These are phyloP conservation scores for Melampsora americana DNA, from an alignment of 1,284 basidiomycete species.

Conservation along the genomic window DNA sequence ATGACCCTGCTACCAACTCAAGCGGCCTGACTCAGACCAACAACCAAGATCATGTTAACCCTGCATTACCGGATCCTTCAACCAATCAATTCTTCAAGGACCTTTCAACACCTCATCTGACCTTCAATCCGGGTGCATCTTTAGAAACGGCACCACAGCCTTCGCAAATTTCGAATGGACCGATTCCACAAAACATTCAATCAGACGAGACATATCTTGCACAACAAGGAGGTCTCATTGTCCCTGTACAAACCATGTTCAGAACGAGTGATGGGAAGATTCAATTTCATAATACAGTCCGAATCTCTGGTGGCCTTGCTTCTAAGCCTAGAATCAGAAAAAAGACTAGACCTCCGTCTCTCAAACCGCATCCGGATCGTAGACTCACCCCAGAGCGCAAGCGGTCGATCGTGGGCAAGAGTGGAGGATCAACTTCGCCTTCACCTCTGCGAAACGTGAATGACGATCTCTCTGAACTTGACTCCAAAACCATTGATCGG, in stretches of 20 bases:
- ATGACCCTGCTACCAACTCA: not conserved
- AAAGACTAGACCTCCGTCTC: not conserved
- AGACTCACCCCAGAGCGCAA: not conserved
- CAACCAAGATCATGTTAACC: not conserved
- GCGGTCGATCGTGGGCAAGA: not conserved
- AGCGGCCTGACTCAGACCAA: not conserved
- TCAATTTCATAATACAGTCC: conserved; percentile 35
- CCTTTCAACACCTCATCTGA: not conserved
- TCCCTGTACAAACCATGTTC: too few relatives aligned
- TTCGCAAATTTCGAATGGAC: not conserved
- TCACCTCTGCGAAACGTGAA: not conserved
- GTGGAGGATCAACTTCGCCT: not conserved
- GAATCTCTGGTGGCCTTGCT: conserved; percentile 35
- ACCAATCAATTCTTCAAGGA: not conserved
- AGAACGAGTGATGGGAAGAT: conserved; percentile 19
- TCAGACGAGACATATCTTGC: not conserved
- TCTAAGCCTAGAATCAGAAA: conserved; percentile 16
- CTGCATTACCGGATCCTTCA: not conserved
- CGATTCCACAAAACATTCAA: not conserved
- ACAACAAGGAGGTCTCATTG: not conserved
- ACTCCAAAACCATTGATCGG: not conserved
- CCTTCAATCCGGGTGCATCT: not conserved
- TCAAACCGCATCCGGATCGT: not conserved
- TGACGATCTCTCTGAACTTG: not conserved
- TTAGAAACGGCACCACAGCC: not conserved